Conservation (phyloP, 2,329 filamentous ascomycete species). For the Colletotrichum nymphaeae region DNA sequence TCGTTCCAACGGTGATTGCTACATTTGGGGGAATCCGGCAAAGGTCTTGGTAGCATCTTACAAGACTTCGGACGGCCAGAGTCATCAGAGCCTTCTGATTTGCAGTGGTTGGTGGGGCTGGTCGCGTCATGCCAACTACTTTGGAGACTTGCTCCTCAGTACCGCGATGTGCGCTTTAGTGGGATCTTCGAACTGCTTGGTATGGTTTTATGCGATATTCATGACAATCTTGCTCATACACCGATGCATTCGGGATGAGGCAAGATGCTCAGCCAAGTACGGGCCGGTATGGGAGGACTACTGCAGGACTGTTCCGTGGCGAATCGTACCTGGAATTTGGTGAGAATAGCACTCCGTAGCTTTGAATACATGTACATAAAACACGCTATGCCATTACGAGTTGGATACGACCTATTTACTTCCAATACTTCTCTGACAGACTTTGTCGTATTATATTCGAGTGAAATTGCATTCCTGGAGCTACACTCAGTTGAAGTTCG, state of each 20-base stretch:
- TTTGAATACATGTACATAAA: too few relatives aligned
- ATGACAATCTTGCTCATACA: conserved; percentile 57
- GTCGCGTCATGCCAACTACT: conserved; percentile 45
- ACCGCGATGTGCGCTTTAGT: conserved; percentile 55
- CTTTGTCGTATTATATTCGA: too few relatives aligned
- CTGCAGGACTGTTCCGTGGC: conserved; percentile 53
- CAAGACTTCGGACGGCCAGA: conserved; percentile 52
- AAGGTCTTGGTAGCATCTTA: conserved; percentile 52
- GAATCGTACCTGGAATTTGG: conserved; percentile 50
- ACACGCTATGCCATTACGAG: too few relatives aligned
- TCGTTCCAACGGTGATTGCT: conserved; percentile 50
- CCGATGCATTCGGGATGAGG: conserved; percentile 57
- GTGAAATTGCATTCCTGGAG: too few relatives aligned
- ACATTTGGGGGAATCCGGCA: conserved; percentile 55
- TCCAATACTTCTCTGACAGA: too few relatives aligned
- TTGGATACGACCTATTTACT: too few relatives aligned
- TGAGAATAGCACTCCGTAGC: not conserved
- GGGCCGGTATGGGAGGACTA: conserved; percentile 57
- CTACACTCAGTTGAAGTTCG: too few relatives aligned
- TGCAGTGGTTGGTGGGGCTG: conserved; percentile 41
- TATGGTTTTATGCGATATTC: conserved; percentile 58
- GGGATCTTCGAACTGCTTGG: conserved; percentile 49
- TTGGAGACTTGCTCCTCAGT: conserved; percentile 42
- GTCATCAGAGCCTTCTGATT: conserved; percentile 47
- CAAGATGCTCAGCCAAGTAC: conserved; percentile 56